Percentiles rank a stretch among this genome's conserved stretches.
phyloP scores from a whole-genome alignment of 176 grass and related monocot genomes.

The Neostapfia colusana region DNA sequence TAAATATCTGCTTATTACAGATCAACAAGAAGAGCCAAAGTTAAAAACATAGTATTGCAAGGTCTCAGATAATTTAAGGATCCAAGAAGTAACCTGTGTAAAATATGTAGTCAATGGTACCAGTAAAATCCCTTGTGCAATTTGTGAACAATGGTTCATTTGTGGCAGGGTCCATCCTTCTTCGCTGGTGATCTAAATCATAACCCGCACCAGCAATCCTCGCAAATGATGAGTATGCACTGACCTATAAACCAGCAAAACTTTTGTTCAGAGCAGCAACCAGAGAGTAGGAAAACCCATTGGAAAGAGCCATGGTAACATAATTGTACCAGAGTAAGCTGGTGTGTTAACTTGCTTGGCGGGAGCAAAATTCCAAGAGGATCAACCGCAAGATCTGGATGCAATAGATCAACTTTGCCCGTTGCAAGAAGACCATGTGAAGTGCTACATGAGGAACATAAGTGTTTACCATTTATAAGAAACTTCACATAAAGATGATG shows the following conservation, averaged over 20 bases:
- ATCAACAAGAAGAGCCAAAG: slow-evolving; percentile 12
- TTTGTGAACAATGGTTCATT: slow-evolving; percentile 92
- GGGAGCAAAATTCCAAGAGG: slow-evolving; percentile 74
- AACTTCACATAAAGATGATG: slow-evolving; percentile 16
- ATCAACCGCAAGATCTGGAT: slow-evolving; percentile 76
- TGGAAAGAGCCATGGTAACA: not conserved
- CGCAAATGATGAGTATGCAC: slow-evolving; percentile 86
- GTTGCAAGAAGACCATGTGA: slow-evolving; percentile 79
- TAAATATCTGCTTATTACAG: slow-evolving; percentile 28
- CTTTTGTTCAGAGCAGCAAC: slow-evolving; percentile 17
- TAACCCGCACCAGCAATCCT: slow-evolving; percentile 55
- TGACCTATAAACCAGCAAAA: slow-evolving; percentile 61
- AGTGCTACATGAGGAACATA: slow-evolving; percentile 48
- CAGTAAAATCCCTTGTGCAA: slow-evolving; percentile 86
- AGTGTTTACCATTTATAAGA: slow-evolving; percentile 18
- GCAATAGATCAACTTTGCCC: slow-evolving; percentile 75
- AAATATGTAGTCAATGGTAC: slow-evolving; percentile 88
- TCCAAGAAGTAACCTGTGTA: slow-evolving; percentile 61
- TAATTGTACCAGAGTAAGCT: slow-evolving; percentile 79
- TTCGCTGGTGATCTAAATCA: slow-evolving; percentile 70
- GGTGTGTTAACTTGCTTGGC: slow-evolving; percentile 76
- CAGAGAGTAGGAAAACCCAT: slow-evolving; percentile 20
- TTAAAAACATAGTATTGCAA: slow-evolving; percentile 1
- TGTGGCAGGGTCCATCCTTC: slow-evolving; percentile 65
- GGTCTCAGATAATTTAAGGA: not conserved